phyloP scores from a whole-genome alignment of 176 grass and related monocot species.

The Eleusine coracana region DNA sequence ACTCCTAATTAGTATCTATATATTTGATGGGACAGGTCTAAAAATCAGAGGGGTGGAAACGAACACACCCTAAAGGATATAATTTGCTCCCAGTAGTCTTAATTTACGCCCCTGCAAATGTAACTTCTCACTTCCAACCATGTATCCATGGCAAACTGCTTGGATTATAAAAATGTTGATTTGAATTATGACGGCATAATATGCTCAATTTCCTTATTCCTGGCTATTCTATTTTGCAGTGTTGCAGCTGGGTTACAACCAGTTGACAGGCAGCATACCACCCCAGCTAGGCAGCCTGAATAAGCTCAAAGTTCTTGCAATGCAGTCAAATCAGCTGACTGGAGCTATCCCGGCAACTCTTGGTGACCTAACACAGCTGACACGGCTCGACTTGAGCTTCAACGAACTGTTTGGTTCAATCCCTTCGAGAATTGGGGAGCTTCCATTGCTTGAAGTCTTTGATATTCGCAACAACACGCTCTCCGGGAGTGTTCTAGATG shows the following conservation, averaged over 20 bases:
- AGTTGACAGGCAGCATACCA: slow-evolving; percentile 75
- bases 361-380: slow-evolving; percentile 60
- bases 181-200: background rate
- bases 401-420: slow-evolving; percentile 87
- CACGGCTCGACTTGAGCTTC: slow-evolving; percentile 88
- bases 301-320: slow-evolving; percentile 71
- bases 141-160: background rate
- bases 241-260: slow-evolving; percentile 93
- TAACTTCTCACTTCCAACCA: background rate
- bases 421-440: slow-evolving; percentile 63
- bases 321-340: slow-evolving; percentile 82
- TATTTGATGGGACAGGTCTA: too few species aligned
- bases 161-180: slow-evolving; percentile 6
- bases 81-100: background rate
- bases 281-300: slow-evolving; percentile 67
- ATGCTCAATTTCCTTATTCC: background rate
- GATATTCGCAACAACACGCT: slow-evolving; percentile 88
- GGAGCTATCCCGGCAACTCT: slow-evolving; percentile 93
- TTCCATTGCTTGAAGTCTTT: slow-evolving; percentile 69
- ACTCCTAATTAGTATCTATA: too few species aligned
- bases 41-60: too few species aligned
- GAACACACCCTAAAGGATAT: too few species aligned
- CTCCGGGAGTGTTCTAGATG: slow-evolving; percentile 73
- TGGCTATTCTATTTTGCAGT: slow-evolving; percentile 47
- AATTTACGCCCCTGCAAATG: background rate